phyloP scores from a whole-genome alignment of 78 protist species.

The Dictyostelium intermedium region DNA sequence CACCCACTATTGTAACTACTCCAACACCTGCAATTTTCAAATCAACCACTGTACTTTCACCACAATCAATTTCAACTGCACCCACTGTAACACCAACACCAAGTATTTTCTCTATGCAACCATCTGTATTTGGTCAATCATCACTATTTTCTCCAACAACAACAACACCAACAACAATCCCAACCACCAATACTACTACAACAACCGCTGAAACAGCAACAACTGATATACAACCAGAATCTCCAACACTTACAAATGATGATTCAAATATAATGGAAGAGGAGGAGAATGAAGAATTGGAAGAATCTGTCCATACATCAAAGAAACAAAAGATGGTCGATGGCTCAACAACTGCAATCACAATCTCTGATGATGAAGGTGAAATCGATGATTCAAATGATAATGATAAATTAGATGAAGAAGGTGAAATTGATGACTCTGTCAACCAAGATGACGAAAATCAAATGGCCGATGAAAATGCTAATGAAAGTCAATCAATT shows the following conservation, averaged over 20 bases:
- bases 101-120: background rate
- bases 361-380: slow-evolving; percentile 32
- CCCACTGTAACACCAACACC: background rate
- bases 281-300: background rate
- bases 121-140: background rate
- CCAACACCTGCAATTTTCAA: background rate
- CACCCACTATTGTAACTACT: background rate
- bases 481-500: background rate
- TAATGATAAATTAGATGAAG: background rate
- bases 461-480: background rate
- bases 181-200: background rate
- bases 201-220: background rate
- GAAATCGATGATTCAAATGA: slow-evolving; percentile 6
- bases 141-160: background rate
- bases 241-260: background rate
- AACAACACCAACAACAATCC: background rate
- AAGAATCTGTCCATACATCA: slow-evolving; percentile 9
- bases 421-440: slow-evolving; percentile 6
- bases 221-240: slow-evolving; percentile 1
- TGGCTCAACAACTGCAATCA: background rate
- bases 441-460: background rate
- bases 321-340: slow-evolving; percentile 59
- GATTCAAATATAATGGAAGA: background rate
- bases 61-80: background rate
- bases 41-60: background rate